phyloP scores from a whole-genome alignment of 192 early-diverging fungal species.

The Backusella mclennaniae region DNA sequence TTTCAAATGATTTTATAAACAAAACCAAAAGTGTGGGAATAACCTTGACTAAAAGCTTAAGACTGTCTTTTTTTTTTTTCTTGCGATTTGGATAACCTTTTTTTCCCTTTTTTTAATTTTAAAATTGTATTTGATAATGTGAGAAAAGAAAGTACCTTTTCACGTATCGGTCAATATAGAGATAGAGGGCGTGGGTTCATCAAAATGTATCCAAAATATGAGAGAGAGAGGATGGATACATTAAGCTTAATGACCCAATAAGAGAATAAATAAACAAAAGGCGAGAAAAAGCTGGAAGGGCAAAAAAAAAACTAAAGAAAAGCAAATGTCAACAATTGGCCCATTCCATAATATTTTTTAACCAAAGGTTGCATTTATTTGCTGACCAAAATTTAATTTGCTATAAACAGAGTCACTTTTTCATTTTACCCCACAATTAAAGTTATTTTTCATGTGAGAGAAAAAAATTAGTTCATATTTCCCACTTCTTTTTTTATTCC shows the following conservation, averaged over 20 bases:
- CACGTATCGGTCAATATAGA: too few species aligned
- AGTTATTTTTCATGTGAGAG: not conserved
- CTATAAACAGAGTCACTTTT: not conserved
- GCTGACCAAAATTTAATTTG: conserved; percentile 1
- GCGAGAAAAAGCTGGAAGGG: not conserved
- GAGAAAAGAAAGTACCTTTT: too few species aligned
- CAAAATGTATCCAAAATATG: too few species aligned
- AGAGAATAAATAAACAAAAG: not conserved
- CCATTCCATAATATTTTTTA: not conserved
- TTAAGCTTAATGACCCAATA: not conserved
- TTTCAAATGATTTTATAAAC: too few species aligned
- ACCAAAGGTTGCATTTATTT: not conserved
- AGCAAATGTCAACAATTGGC: not conserved
- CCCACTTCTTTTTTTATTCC: not conserved
- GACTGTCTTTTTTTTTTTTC: too few species aligned
- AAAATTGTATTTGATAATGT: too few species aligned
- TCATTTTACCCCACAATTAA: not conserved
- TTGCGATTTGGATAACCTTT: too few species aligned
- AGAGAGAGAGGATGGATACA: too few species aligned
- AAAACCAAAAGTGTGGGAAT: too few species aligned
- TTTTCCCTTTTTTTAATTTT: too few species aligned
- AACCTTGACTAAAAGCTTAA: too few species aligned
- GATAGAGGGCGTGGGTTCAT: too few species aligned
- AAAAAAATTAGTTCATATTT: not conserved
- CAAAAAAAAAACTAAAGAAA: not conserved